A percentile compares a stretch with the other conserved stretches of the same genome.
phyloP scores from a whole-genome alignment of 371 early-diverging fungal species.

The Umbelopsis sp. region DNA sequence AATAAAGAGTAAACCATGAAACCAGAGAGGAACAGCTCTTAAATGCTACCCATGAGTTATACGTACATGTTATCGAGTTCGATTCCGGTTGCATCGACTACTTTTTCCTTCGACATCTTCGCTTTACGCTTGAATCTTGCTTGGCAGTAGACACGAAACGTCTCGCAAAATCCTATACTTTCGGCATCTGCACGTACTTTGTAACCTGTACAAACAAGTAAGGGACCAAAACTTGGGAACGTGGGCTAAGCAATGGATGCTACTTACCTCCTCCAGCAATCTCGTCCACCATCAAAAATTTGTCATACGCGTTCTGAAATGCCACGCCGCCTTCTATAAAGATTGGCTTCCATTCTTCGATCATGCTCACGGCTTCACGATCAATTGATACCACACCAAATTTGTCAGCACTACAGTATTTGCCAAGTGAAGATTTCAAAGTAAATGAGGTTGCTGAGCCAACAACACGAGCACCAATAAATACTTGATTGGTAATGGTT shows the following conservation, averaged over 20 bases:
- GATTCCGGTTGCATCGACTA: constrained; percentile 23
- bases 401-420: constrained; percentile 81
- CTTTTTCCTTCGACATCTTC: constrained; percentile 40
- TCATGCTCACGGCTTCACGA: constrained; percentile 78
- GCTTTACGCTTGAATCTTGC: constrained; percentile 57
- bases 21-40: background rate
- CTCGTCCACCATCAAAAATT: constrained; percentile 67
- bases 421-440: constrained; percentile 69
- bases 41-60: background rate
- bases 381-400: constrained; percentile 77
- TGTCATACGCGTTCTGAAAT: constrained; percentile 64
- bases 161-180: constrained; percentile 72
- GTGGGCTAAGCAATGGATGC: background rate
- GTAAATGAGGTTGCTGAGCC: constrained; percentile 57
- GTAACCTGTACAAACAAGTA: constrained; percentile 27
- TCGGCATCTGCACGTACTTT: constrained; percentile 76
- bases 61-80: constrained; percentile 52
- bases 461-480: constrained; percentile 64
- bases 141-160: constrained; percentile 74
- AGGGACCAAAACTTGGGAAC: background rate
- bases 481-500: constrained; percentile 69
- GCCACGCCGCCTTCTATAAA: constrained; percentile 75
- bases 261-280: constrained; percentile 52
- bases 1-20: constrained; percentile 10
- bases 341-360: constrained; percentile 80